A percentile compares a stretch with the other conserved stretches of the same genome.
Evolutionary conservation across 805 yeast genomes (phyloP).

Genomic region (Yarrowia sp.): DNA sequence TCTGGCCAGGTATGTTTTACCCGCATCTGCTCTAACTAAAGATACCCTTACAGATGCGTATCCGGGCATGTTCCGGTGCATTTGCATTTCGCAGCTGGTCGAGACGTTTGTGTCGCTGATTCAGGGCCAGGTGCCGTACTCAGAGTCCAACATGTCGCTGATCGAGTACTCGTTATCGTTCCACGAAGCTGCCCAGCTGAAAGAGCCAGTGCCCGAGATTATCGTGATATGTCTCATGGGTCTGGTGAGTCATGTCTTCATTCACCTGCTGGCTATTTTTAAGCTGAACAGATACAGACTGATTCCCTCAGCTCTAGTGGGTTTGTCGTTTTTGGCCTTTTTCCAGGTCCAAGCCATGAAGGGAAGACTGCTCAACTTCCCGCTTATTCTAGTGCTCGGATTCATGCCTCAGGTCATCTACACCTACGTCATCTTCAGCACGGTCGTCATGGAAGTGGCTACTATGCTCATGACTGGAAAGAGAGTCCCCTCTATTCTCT

Average conservation of each 20-base stretch:
- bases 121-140: conserved; percentile 62
- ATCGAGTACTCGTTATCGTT: conserved; percentile 79
- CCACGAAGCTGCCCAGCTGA: conserved; percentile 67
- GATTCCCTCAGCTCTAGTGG: conserved; percentile 67
- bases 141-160: conserved; percentile 72
- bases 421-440: conserved; percentile 53
- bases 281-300: conserved; percentile 63
- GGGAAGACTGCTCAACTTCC: conserved; percentile 59
- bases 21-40: background rate
- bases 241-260: conserved; percentile 62
- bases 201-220: conserved; percentile 61
- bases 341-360: conserved; percentile 53
- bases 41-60: conserved; percentile 28
- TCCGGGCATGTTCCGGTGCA: conserved; percentile 23
- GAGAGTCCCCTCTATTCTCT: conserved; percentile 26
- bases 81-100: conserved; percentile 65
- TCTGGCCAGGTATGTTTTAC: background rate
- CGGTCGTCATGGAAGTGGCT: conserved; percentile 21
- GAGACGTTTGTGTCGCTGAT: conserved; percentile 70
- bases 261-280: conserved; percentile 68
- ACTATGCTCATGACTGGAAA: conserved; percentile 34
- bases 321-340: conserved; percentile 59
- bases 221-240: conserved; percentile 63
- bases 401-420: conserved; percentile 72
- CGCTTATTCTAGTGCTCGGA: conserved; percentile 63